Evolutionary conservation across 306 rosid genomes (phyloP), one percentile per base, ranked within the genome.

Genomic region (Chamaecrista fasciculata): DNA sequence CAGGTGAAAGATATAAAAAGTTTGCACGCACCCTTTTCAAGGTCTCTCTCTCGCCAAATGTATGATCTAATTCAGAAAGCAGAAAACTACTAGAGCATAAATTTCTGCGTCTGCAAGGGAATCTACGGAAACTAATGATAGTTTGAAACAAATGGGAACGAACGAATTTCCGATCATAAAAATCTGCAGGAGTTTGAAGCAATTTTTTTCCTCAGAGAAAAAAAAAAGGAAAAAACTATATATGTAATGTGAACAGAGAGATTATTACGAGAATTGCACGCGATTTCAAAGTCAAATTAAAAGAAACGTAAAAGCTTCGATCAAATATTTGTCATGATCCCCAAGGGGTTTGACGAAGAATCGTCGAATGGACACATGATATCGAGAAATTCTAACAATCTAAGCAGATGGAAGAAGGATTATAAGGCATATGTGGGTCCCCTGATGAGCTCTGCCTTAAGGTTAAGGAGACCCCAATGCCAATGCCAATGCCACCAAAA

Each of bases 231-330:
- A 16, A 33, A 28, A 7, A 6, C 25, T 2, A 1, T 15, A 49
- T 7, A 43, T 18, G n/a, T n/a, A n/a, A 26, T 70, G 76, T 39
- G 49, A 62, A 62, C 66, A 69, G 40, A 55, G 40, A 55, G 36
- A 49, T 46, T 16, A 10, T 18, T 65, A 43, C 49, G 11, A 65
- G 55, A 79, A 75, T 51, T 36, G 80, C 75, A 75, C 74, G 90
- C 80, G 75, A 85, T 66, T 71, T 37, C 33, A 80, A 87, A 89
- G 96, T 87, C 95, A 89, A 87, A 81, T 5, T 67, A 6, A 57
- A 78, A 83, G 75, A 72, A 61, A 63, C 24, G 11, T 10, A 16
- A 64, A 8, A 36, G 39, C 11, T 48, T 44, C 26, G n/a, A 14
- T 46, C 20, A 29, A 51, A 67, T 48, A 7, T 48, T 73, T 57